These are phyloP conservation scores for Ceratobasidium sp. DNA, from an alignment of 1,284 basidiomycete genomes.

Conservation along the genomic window DNA sequence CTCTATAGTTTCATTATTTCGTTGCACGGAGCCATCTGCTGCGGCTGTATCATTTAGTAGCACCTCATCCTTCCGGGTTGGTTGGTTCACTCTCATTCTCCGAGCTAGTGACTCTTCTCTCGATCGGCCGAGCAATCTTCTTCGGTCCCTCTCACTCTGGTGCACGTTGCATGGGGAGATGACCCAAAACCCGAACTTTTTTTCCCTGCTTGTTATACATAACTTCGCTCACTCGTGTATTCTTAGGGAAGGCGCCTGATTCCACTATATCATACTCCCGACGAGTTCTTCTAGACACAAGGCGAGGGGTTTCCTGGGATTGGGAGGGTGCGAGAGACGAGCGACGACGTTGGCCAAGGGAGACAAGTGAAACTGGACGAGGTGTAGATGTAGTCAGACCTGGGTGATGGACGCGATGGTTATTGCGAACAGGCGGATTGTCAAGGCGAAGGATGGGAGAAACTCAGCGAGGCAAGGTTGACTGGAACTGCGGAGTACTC, in stretches of 20 bases:
- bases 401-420: background rate
- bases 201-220: constrained; percentile 3
- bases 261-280: constrained; percentile 36
- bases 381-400: background rate
- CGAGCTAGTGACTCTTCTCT: background rate
- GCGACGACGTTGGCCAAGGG: constrained; percentile 23
- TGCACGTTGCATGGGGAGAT: constrained; percentile 18
- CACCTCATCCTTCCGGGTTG: too few species aligned
- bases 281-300: constrained; percentile 27
- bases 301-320: background rate
- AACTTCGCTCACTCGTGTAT: constrained; percentile 14
- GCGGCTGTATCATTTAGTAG: too few species aligned
- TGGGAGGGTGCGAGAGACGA: background rate
- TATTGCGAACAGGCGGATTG: background rate
- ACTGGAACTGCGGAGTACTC: constrained; percentile 23
- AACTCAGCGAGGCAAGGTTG: background rate
- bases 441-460: background rate
- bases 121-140: background rate
- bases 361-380: constrained; percentile 12
- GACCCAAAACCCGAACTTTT: background rate
- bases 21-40: too few species aligned
- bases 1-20: too few species aligned
- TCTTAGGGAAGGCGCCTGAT: constrained; percentile 7
- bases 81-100: too few species aligned
- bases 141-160: background rate